Base-by-base conservation (phyloP, 73 alveolate species). In the Paramecium sonneborni region DNA sequence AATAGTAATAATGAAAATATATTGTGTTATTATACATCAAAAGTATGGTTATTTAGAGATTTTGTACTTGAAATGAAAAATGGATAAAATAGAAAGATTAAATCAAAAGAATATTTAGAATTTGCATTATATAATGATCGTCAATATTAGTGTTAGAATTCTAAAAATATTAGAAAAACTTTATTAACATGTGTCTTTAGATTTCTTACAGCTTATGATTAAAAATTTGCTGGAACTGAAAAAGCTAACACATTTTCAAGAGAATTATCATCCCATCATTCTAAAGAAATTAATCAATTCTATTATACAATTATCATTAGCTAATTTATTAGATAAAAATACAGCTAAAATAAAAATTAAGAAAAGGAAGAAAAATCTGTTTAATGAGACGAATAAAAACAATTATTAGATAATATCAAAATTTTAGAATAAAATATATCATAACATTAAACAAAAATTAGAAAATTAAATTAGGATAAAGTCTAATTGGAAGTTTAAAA, bases 21-120 rank as follows among this genome's bases (percentile, higher is more conserved):
- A 43, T 44, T 88, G 3, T 91, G 91, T 35, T 43, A 88, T 18
- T 88, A 69, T 41, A 88, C 95, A 14, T 95, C 96, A 1, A 55
- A 92, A 52, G 92, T 98, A 12, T 98, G 99, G 99, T 92, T 98
- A 12, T 94, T 98, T 57, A 93, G 99, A 69, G 99, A 98, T 93
- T 98, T 98, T 92, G 93, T 98, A n/a, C 95, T 98, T 3, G 95
- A 95, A 93, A 95, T 98, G 28, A 96, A 88, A 58, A 98, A 97
- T 92, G 88, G 79, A 74, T 93, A 97, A 38, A 98, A 98, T 35
- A 95, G 96, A 72, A 70, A 44, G 21, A 96, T 98, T 12, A 85
- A 98, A 18, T 94, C 98, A 38, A 92, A 94, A 43, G 95, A 97
- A 86, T 98, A 98, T 86, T 87, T 98, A 86, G 99, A 98, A 92